These are phyloP conservation scores for Chlamydomonas sphaeroides DNA, from an alignment of 139 green algal species.

Conservation along the genomic window DNA sequence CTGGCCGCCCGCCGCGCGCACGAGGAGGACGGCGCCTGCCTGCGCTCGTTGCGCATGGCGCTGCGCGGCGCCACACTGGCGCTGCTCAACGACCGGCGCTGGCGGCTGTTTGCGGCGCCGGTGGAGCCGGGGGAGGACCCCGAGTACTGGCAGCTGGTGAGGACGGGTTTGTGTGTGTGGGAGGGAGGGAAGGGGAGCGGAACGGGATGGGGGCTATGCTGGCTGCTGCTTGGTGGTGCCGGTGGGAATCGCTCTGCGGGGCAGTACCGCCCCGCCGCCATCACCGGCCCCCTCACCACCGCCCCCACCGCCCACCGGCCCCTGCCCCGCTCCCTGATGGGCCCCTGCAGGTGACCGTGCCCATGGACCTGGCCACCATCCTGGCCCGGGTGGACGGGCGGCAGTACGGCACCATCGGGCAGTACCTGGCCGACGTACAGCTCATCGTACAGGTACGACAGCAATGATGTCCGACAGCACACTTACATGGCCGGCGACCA, in stretches of 20 bases:
- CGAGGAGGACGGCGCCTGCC: conserved; percentile 64
- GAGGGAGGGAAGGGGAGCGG: neutral
- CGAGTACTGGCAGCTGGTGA: conserved; percentile 59
- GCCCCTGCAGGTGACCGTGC: conserved; percentile 38
- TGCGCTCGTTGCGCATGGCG: conserved; percentile 75
- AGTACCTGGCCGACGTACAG: conserved; percentile 74
- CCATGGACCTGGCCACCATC: conserved; percentile 83
- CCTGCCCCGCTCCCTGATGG: conserved; percentile 3
- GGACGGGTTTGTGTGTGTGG: too few relatives aligned
- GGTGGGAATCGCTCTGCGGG: too few relatives aligned
- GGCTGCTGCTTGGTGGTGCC: too few relatives aligned
- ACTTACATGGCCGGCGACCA: too few relatives aligned
- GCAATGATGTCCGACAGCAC: too few relatives aligned
- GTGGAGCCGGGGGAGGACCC: conserved; percentile 46
- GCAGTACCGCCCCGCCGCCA: too few relatives aligned
- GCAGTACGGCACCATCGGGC: conserved; percentile 63
- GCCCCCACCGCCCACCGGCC: too few relatives aligned
- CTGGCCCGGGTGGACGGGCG: conserved; percentile 73
- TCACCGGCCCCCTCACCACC: too few relatives aligned
- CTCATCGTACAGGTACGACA: conserved; percentile 64
- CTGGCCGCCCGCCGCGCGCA: conserved; percentile 40
- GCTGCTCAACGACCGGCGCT: conserved; percentile 70
- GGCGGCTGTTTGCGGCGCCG: conserved; percentile 65
- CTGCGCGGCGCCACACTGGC: conserved; percentile 69
- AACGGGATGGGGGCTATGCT: neutral